These are phyloP conservation scores for Phytophthora pisi DNA, from an alignment of 352 stramenopile species.

Conservation along the genomic window DNA sequence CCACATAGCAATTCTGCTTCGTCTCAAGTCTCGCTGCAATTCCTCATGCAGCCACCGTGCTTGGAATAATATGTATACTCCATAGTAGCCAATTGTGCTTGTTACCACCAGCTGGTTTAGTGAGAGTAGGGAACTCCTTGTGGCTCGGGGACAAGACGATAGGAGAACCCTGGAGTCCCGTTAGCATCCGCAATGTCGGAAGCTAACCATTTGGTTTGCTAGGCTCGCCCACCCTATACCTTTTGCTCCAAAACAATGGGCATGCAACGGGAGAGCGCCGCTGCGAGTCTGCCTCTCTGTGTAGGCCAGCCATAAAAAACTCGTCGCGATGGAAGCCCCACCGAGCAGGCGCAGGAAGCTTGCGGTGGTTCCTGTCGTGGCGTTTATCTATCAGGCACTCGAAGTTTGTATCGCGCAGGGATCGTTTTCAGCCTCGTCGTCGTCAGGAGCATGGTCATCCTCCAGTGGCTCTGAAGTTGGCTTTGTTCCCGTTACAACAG, in stretches of 20 bases:
- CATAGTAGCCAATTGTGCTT: not conserved
- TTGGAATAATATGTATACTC: not conserved
- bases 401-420: slow-evolving; percentile 17
- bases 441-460: slow-evolving; percentile 13
- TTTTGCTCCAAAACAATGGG: not conserved
- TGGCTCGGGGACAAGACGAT: slow-evolving; percentile 35
- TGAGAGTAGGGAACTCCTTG: slow-evolving; percentile 27
- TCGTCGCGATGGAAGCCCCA: slow-evolving; percentile 25
- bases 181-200: slow-evolving; percentile 21
- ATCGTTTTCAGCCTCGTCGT: slow-evolving; percentile 5
- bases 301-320: slow-evolving; percentile 24
- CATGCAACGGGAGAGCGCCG: slow-evolving; percentile 24
- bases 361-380: slow-evolving; percentile 12
- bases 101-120: slow-evolving; percentile 11
- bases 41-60: not conserved
- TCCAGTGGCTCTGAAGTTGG: slow-evolving; percentile 24
- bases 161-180: not conserved
- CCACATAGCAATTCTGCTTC: not conserved
- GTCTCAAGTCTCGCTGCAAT: not conserved
- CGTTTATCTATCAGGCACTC: slow-evolving; percentile 22
- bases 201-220: slow-evolving; percentile 29
- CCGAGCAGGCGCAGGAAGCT: slow-evolving; percentile 23
- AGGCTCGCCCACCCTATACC: slow-evolving; percentile 27
- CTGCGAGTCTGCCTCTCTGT: not conserved
- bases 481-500: slow-evolving; percentile 20